phyloP scores from a whole-genome alignment of 1,284 basidiomycete genomes.

The Gomphus bonarii region DNA sequence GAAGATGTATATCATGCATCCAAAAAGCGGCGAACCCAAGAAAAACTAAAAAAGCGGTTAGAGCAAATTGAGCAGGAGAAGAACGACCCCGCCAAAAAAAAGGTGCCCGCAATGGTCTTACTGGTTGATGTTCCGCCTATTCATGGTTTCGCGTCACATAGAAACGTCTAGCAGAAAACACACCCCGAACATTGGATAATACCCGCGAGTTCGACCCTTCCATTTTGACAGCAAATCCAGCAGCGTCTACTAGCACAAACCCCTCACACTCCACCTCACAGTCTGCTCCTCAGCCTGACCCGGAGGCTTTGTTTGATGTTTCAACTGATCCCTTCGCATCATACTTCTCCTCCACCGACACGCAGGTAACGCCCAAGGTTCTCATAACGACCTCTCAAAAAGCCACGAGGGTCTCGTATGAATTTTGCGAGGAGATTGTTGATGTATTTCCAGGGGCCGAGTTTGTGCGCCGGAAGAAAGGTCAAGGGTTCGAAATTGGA shows the following conservation, averaged over 20 bases:
- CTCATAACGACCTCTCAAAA: slow-evolving; percentile 87
- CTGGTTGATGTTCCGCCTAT: neutral
- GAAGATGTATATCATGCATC: slow-evolving; percentile 66
- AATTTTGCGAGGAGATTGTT: slow-evolving; percentile 86
- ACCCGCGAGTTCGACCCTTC: slow-evolving; percentile 85
- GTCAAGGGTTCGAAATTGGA: slow-evolving; percentile 89
- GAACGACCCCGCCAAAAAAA: slow-evolving; percentile 59
- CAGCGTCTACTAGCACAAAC: slow-evolving; percentile 18
- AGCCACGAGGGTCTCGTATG: slow-evolving; percentile 74
- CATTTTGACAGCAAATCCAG: slow-evolving; percentile 62
- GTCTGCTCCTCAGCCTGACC: slow-evolving; percentile 24
- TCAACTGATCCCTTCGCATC: slow-evolving; percentile 64
- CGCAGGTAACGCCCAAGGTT: slow-evolving; percentile 68
- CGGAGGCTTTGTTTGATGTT: slow-evolving; percentile 57
- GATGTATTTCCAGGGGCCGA: slow-evolving; percentile 93
- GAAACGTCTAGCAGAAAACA: slow-evolving; percentile 78
- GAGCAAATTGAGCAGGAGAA: slow-evolving; percentile 64
- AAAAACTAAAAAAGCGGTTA: slow-evolving; percentile 73
- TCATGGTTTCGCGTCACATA: slow-evolving; percentile 20
- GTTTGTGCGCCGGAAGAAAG: slow-evolving; percentile 83
- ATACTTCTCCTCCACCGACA: slow-evolving; percentile 54
- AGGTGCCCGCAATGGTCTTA: slow-evolving; percentile 34
- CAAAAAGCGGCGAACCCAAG: slow-evolving; percentile 73
- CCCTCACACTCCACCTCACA: slow-evolving; percentile 21
- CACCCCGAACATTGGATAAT: slow-evolving; percentile 91